Evolutionary conservation across 352 stramenopile species (phyloP).

Genomic region (Phytophthora foliorum): DNA sequence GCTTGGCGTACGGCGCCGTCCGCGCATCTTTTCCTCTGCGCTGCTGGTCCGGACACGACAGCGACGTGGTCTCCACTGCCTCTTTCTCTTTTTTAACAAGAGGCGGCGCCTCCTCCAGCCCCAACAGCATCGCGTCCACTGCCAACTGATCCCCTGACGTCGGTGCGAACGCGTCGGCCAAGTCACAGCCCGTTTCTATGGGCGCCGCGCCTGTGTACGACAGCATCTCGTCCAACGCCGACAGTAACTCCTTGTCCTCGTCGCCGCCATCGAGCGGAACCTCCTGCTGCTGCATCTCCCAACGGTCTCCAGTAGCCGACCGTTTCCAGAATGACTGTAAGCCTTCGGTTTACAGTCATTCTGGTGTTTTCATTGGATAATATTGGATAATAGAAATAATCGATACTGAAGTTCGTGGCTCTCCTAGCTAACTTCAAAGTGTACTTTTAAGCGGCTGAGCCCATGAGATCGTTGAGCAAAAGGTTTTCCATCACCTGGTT

Average conservation of each 20-base stretch:
- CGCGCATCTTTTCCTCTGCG: slow-evolving; percentile 22
- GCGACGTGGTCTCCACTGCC: not conserved
- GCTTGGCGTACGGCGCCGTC: slow-evolving; percentile 13
- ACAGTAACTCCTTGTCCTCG: slow-evolving; percentile 31
- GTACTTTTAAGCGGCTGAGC: not conserved
- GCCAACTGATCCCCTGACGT: not conserved
- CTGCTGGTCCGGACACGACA: slow-evolving; percentile 9
- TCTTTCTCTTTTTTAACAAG: not conserved
- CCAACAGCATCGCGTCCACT: not conserved
- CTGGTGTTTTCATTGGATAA: too few relatives aligned
- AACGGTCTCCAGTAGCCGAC: not conserved
- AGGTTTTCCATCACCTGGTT: slow-evolving; percentile 54
- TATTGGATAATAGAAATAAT: not conserved
- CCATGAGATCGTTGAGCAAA: slow-evolving; percentile 39
- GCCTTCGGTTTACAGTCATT: too few relatives aligned
- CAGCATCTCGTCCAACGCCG: slow-evolving; percentile 36
- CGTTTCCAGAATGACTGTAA: slow-evolving; percentile 1
- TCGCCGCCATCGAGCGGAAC: slow-evolving; percentile 5
- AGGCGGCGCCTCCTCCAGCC: slow-evolving; percentile 11
- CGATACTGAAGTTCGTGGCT: not conserved
- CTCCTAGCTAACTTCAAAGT: too few relatives aligned
- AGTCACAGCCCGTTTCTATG: slow-evolving; percentile 24
- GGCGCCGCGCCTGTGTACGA: slow-evolving; percentile 6
- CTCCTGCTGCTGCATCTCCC: not conserved
- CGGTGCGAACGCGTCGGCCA: slow-evolving; percentile 27